These are phyloP conservation scores for Ruellia speciosa DNA, from an alignment of 305 asterid genomes.

Conservation along the genomic window DNA sequence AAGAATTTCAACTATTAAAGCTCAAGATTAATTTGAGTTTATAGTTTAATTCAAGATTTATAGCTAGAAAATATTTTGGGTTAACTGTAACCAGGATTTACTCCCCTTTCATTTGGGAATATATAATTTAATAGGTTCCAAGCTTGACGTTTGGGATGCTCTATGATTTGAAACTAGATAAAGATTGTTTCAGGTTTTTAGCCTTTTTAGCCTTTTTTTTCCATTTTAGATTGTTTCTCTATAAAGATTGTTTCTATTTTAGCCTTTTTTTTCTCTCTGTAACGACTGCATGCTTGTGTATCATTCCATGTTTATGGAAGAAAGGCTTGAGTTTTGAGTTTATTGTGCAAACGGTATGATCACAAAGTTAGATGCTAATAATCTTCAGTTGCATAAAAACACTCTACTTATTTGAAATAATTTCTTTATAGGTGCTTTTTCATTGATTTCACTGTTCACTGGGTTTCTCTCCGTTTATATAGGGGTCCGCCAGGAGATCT, in stretches of 20 bases:
- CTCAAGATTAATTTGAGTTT: no score
- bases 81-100: constrained; percentile 10
- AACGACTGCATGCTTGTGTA: no score
- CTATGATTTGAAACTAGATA: background rate
- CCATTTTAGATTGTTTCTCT: background rate
- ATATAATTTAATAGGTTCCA: background rate
- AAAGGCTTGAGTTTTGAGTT: background rate
- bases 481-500: constrained; percentile 95
- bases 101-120: background rate
- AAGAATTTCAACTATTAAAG: no score
- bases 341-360: background rate
- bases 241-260: background rate
- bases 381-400: no score
- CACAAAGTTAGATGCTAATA: background rate
- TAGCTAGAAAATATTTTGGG: no score
- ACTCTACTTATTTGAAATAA: no score
- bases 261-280: background rate
- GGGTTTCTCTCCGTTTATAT: constrained; percentile 21
- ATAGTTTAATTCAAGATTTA: no score
- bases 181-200: background rate
- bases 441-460: no score
- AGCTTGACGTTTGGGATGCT: background rate
- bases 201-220: background rate
- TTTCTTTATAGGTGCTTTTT: no score
- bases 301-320: background rate